These are phyloP conservation scores for Kuraishia floccosa DNA, from an alignment of 805 yeast genomes.

Conservation along the genomic window DNA sequence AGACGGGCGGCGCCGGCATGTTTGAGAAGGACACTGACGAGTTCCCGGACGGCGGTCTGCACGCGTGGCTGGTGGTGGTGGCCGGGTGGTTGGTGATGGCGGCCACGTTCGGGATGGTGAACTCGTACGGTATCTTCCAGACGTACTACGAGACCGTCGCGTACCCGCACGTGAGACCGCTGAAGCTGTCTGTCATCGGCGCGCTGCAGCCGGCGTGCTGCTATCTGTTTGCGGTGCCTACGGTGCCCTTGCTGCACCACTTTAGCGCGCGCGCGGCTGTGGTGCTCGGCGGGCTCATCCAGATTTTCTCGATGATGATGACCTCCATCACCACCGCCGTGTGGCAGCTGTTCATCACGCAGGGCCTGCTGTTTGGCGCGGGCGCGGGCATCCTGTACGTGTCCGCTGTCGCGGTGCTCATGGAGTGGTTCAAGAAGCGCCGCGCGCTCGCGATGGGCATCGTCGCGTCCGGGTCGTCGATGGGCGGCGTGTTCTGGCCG, in stretches of 20 bases:
- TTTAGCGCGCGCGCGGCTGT: slow-evolving; percentile 28
- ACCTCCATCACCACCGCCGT: slow-evolving; percentile 31
- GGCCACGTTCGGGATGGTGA: slow-evolving; percentile 48
- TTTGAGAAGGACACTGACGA: too few relatives aligned
- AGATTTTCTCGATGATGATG: slow-evolving; percentile 31
- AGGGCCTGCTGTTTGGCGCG: slow-evolving; percentile 38
- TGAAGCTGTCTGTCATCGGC: slow-evolving; percentile 42
- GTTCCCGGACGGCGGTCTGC: slow-evolving; percentile 40
- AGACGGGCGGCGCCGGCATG: too few relatives aligned
- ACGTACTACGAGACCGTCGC: slow-evolving; percentile 27
- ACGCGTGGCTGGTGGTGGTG: slow-evolving; percentile 43
- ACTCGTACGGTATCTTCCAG: slow-evolving; percentile 48
- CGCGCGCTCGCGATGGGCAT: slow-evolving; percentile 38
- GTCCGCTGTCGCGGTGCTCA: slow-evolving; percentile 30
- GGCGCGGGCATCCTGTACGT: slow-evolving; percentile 33
- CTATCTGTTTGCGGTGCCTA: slow-evolving; percentile 37
- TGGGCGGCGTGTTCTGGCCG: slow-evolving; percentile 40
- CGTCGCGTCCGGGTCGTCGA: slow-evolving; percentile 33
- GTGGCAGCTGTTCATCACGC: slow-evolving; percentile 43
- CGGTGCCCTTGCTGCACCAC: slow-evolving; percentile 25
- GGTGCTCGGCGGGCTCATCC: slow-evolving; percentile 29
- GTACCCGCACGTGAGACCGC: slow-evolving; percentile 31
- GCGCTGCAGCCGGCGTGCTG: slow-evolving; percentile 36
- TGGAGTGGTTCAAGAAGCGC: slow-evolving; percentile 36
- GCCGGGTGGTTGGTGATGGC: slow-evolving; percentile 32